Conservation (phyloP, 1,139 yeast genomes). For the Candida freyschussii region DNA sequence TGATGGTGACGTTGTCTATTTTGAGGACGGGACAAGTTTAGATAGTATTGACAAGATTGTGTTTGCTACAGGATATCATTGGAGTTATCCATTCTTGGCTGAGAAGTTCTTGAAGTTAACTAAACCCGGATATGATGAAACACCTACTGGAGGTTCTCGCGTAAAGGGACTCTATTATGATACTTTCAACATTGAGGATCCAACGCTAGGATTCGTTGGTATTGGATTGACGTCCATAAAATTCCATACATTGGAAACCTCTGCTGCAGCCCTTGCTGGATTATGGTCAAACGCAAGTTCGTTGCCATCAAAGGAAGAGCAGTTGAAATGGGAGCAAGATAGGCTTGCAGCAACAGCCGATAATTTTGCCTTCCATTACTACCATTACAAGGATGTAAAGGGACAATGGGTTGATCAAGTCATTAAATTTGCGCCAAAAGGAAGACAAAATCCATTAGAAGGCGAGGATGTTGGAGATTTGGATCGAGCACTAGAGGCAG, state of each 20-base stretch:
- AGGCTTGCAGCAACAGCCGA: slow-evolving; percentile 20
- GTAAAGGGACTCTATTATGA: slow-evolving; percentile 32
- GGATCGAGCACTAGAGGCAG: slow-evolving; percentile 19
- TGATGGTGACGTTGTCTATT: slow-evolving; percentile 22
- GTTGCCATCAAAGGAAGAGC: too few relatives aligned
- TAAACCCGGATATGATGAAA: neutral
- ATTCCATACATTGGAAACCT: slow-evolving; percentile 9
- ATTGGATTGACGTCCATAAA: slow-evolving; percentile 3
- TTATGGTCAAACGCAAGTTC: slow-evolving; percentile 22
- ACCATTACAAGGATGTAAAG: slow-evolving; percentile 25
- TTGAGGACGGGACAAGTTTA: slow-evolving; percentile 31
- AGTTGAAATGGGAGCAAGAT: slow-evolving; percentile 15
- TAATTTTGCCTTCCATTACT: slow-evolving; percentile 29
- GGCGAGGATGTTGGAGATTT: slow-evolving; percentile 23
- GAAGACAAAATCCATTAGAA: slow-evolving; percentile 29
- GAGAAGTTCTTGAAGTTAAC: slow-evolving; percentile 8
- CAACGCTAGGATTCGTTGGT: slow-evolving; percentile 34
- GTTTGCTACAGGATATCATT: slow-evolving; percentile 26
- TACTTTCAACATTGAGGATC: slow-evolving; percentile 38
- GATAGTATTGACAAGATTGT: slow-evolving; percentile 28
- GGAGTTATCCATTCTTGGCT: slow-evolving; percentile 36
- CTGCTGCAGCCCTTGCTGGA: slow-evolving; percentile 15
- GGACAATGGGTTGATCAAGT: slow-evolving; percentile 25
- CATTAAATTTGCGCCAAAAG: slow-evolving; percentile 25
- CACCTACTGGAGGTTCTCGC: slow-evolving; percentile 5